Evolutionary conservation across 2,329 filamentous ascomycete species (phyloP).

Genomic region (Hypoxylon sp.): DNA sequence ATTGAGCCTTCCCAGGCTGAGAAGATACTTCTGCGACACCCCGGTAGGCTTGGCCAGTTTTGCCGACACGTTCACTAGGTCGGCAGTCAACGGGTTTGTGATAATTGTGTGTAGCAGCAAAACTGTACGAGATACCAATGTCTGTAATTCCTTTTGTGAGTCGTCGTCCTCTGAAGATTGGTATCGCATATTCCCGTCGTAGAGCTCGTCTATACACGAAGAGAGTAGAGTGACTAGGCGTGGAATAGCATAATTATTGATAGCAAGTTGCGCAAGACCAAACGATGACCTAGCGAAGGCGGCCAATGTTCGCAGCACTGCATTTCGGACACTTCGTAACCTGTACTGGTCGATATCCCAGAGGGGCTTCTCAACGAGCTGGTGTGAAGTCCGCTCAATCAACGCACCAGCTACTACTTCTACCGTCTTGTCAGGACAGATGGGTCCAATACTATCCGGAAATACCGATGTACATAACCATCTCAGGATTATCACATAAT

Average conservation of each 20-base stretch:
- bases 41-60: conserved; percentile 80
- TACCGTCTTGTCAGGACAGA: conserved; percentile 63
- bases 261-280: conserved; percentile 75
- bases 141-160: conserved; percentile 56
- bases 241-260: conserved; percentile 78
- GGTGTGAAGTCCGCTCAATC: conserved; percentile 74
- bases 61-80: conserved; percentile 72
- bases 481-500: conserved; percentile 75
- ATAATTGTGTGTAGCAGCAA: conserved; percentile 68
- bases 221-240: conserved; percentile 77
- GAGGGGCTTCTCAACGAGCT: conserved; percentile 71
- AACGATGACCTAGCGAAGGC: conserved; percentile 74
- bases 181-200: conserved; percentile 68
- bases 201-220: conserved; percentile 80
- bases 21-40: conserved; percentile 84
- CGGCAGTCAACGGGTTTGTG: conserved; percentile 63
- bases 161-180: conserved; percentile 41
- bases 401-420: conserved; percentile 63
- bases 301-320: conserved; percentile 69
- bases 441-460: conserved; percentile 75
- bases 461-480: conserved; percentile 78
- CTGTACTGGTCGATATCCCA: conserved; percentile 60
- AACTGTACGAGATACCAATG: conserved; percentile 65
- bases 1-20: conserved; percentile 85
- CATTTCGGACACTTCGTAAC: conserved; percentile 61